These are phyloP conservation scores for Alternaria burnsii DNA, from an alignment of 2,329 filamentous ascomycete genomes.

Conservation along the genomic window DNA sequence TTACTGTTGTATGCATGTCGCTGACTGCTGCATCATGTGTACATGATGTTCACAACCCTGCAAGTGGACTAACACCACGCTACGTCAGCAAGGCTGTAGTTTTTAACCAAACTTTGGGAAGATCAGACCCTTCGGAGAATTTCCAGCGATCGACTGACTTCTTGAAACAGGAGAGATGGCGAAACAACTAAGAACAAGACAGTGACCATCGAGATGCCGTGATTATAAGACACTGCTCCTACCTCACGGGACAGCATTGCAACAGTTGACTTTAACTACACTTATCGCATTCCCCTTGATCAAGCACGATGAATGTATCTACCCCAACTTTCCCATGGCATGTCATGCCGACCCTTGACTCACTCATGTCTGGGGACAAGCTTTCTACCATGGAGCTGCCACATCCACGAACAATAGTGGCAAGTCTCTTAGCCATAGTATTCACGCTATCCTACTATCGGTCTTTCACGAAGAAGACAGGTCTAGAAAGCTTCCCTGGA, in stretches of 20 bases:
- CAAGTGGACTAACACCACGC: background rate
- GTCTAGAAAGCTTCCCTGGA: conserved; percentile 3
- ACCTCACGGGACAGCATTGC: background rate
- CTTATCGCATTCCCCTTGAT: background rate
- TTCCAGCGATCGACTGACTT: background rate
- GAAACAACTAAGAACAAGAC: background rate
- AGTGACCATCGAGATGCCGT: background rate
- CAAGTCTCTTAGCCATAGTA: background rate
- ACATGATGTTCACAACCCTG: background rate
- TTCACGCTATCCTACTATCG: conserved; percentile 2
- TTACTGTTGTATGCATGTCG: background rate
- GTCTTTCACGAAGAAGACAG: conserved; percentile 2
- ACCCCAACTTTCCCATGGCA: background rate
- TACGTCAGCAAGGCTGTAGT: background rate
- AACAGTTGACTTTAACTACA: background rate
- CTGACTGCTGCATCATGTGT: background rate
- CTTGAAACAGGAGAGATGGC: background rate
- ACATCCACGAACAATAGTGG: background rate
- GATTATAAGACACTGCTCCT: background rate
- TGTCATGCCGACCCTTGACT: background rate
- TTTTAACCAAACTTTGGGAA: background rate
- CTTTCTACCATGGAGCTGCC: background rate
- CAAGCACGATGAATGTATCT: background rate
- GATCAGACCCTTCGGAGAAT: background rate
- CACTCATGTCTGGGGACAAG: background rate